Conservation (phyloP, 179 eudicot genomes). For the Vitellaria paradoxa region DNA sequence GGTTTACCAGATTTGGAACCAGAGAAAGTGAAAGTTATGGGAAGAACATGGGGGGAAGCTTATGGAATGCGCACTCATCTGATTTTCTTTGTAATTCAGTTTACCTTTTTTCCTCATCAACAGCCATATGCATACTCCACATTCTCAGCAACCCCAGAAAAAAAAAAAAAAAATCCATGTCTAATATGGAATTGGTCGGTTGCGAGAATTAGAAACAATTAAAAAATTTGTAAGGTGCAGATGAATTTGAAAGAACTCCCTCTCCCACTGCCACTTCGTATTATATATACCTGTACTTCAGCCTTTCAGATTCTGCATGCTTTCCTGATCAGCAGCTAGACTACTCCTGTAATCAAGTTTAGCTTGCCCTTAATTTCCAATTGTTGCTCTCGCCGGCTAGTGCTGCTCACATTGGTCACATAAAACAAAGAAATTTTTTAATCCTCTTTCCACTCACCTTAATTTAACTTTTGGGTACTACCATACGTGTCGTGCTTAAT, state of each 20-base stretch:
- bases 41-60: constrained; percentile 51
- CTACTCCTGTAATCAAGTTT: background rate
- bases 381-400: background rate
- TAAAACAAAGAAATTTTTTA: background rate
- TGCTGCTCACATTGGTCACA: constrained; percentile 1
- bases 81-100: constrained; percentile 12
- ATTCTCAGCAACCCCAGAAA: constrained; percentile 24
- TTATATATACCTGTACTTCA: constrained; percentile 11
- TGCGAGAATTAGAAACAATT: background rate
- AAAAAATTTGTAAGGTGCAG: constrained; percentile 8
- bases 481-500: background rate
- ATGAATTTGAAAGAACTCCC: constrained; percentile 10
- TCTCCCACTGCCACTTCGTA: constrained; percentile 3
- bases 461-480: background rate
- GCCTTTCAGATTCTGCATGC: constrained; percentile 36
- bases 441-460: background rate
- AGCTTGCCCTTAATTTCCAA: background rate
- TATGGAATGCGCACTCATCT: constrained; percentile 12
- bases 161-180: background rate
- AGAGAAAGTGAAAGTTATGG: constrained; percentile 45
- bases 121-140: constrained; percentile 50
- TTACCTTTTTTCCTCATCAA: constrained; percentile 28
- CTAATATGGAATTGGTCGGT: constrained; percentile 39
- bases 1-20: constrained; percentile 31
- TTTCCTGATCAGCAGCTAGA: constrained; percentile 6